These are phyloP conservation scores for Micractinium conductrix DNA, from an alignment of 139 green algal species.

Conservation along the genomic window DNA sequence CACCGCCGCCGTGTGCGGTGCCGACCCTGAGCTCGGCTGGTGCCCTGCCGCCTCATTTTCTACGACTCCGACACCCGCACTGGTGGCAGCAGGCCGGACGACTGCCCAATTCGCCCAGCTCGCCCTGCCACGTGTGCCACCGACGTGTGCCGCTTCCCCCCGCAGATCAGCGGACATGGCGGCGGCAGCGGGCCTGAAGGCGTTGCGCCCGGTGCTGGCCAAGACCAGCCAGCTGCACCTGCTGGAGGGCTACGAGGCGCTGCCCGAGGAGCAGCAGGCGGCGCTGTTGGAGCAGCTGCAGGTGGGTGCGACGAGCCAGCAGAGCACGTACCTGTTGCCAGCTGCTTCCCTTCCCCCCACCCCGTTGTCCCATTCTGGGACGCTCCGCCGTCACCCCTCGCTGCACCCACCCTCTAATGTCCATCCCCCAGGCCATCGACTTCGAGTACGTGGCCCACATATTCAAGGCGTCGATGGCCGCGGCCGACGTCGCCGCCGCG, in stretches of 20 bases:
- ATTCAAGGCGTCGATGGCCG: constrained; percentile 56
- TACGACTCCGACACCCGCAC: too few relatives aligned
- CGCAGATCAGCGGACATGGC: not conserved
- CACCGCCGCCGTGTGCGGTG: too few relatives aligned
- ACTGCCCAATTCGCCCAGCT: too few relatives aligned
- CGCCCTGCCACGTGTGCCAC: too few relatives aligned
- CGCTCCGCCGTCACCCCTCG: too few relatives aligned
- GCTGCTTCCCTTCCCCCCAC: too few relatives aligned
- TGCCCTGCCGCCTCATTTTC: too few relatives aligned
- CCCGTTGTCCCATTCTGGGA: too few relatives aligned
- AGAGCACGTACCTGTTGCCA: not conserved
- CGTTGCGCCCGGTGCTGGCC: constrained; percentile 3
- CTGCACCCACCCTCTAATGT: too few relatives aligned
- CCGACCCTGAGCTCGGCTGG: too few relatives aligned
- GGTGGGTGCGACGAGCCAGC: constrained; percentile 9
- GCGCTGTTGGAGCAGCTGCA: constrained; percentile 54
- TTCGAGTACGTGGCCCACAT: constrained; percentile 54
- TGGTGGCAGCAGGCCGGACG: too few relatives aligned
- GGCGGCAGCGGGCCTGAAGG: not conserved
- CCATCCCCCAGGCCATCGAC: constrained; percentile 56
- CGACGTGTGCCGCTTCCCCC: too few relatives aligned
- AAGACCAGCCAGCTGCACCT: constrained; percentile 62
- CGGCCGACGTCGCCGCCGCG: constrained; percentile 9
- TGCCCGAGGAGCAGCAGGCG: constrained; percentile 48
- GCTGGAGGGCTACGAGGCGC: constrained; percentile 48